These are phyloP conservation scores for Didymosphaeria variabile DNA, from an alignment of 2,329 filamentous ascomycete species.

Conservation along the genomic window DNA sequence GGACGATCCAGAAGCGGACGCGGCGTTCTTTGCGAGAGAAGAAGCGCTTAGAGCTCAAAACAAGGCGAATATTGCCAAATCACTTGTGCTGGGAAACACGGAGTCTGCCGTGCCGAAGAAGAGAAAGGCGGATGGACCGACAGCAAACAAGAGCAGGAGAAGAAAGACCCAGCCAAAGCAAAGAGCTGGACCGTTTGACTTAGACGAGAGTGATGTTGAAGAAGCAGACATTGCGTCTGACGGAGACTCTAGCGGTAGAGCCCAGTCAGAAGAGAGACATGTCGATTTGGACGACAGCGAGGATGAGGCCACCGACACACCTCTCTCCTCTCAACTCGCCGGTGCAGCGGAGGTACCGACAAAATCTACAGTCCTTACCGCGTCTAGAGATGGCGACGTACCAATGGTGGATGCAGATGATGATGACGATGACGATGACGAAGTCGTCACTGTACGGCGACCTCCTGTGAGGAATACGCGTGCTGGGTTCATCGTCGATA, in stretches of 20 bases:
- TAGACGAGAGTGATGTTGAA: slow-evolving; percentile 38
- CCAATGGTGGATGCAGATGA: slow-evolving; percentile 40
- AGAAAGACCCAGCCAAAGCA: slow-evolving; percentile 43
- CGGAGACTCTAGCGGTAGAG: slow-evolving; percentile 37
- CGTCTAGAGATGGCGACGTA: slow-evolving; percentile 28
- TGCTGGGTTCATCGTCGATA: slow-evolving; percentile 56
- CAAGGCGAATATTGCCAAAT: slow-evolving; percentile 57
- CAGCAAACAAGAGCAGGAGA: slow-evolving; percentile 38
- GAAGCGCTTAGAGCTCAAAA: slow-evolving; percentile 70
- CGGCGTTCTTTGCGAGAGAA: slow-evolving; percentile 80
- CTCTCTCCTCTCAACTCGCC: slow-evolving; percentile 50
- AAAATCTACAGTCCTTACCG: slow-evolving; percentile 9
- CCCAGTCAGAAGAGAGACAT: slow-evolving; percentile 32
- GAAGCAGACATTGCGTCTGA: slow-evolving; percentile 34
- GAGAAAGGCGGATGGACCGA: slow-evolving; percentile 40
- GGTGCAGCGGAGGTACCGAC: slow-evolving; percentile 23
- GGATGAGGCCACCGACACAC: slow-evolving; percentile 51
- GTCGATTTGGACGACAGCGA: slow-evolving; percentile 37
- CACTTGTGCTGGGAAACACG: slow-evolving; percentile 54
- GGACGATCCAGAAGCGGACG: slow-evolving; percentile 79
- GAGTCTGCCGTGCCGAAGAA: slow-evolving; percentile 40
- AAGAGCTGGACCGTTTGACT: slow-evolving; percentile 37
- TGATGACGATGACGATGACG: slow-evolving; percentile 51
- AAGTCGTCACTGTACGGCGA: slow-evolving; percentile 49
- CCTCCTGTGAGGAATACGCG: slow-evolving; percentile 48